Base-by-base conservation (phyloP, 139 green algal species). In the Volvox reticuliferus region DNA sequence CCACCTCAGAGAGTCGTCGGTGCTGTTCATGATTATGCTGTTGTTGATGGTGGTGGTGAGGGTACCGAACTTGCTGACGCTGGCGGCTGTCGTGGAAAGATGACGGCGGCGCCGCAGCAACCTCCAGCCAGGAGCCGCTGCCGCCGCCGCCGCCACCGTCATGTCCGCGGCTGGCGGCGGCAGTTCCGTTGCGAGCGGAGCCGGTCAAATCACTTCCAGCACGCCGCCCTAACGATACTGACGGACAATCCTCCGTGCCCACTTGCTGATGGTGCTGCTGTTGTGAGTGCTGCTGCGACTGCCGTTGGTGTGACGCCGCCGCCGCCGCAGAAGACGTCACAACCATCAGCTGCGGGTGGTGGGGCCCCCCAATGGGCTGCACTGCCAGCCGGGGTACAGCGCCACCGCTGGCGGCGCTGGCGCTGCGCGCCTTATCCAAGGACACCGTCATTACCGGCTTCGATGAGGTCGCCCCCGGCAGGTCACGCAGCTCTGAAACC, bases 241-340 rank as follows among this genome's bases (percentile, higher is more conserved):
- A 73, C 9, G 65, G 65, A n/a, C 18, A n/a, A 79, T 79, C 75
- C 32, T 81, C 75, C 75, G 14, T 1, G 32, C 61, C 75, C 12
- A 81, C 16, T 44, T 33, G 36, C 36, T 84, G 36, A 35, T 68
- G 78, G 36, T 84, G 78, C 78, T 84, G 78, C 78, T 82, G 76
- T 6, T n/a, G 21, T 28, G 44, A 55, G 44, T 9, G 44, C 44
- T 55, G 44, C 9, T 55, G 44, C 5, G 44, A 55, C 44, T 55
- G 44, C 44, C 44, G 44, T 55, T 55, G 44, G 44, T 55, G 44
- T 55, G 44, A 55, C 9, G 44, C 44, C 44, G 44, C 44, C 44
- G 44, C 44, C 44, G 78, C 36, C 17, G 78, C 35, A 0, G 37
- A 16, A 18, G 36, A 9, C 37, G 78, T 35, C 35, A 68, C 37